Evolutionary conservation across 495 filamentous ascomycete genomes (phyloP), one percentile per base, ranked within the genome.

Genomic region (Acidomyces sp.): DNA sequence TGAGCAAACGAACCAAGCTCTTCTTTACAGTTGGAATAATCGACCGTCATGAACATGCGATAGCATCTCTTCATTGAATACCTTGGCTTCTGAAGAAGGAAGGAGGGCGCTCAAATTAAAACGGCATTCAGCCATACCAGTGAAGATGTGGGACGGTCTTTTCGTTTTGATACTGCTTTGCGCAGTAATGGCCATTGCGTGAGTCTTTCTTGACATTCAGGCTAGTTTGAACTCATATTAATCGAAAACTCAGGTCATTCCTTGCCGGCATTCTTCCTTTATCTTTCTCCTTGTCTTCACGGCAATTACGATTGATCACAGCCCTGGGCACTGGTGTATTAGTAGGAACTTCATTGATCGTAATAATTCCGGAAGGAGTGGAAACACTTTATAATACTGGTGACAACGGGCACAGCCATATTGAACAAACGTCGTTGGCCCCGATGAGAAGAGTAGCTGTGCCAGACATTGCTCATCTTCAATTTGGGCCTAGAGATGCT

Each of bases 321-420:
- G 84, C 85, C 16, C 75, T 97, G 56, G 90, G 90, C 22, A 85
- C 94, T 65, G 90, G 90, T 28, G 79, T 97, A 12, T 67, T 97
- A 6, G 86, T 97, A 16, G 90, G 90, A 25, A 96, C 88, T 24
- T 85, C 85, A 6, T 71, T 97, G 49, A 86, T 96, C 41, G 85
- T 97, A 2, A 97, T 97, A 56, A 93, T 97, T 54, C 90, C 90
- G 0, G 90, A 97, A 59, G 90, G 90, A 12, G 76, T 96, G 34
- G 90, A 95, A 54, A 90, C 90, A 5, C 65, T 95, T 34, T 86
- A 93, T 55, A 76, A 72, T 49, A 68, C 78, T 7, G 69, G 61
- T 31, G 52, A 59, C 24, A 37, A 58, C 10, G 41, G 56, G 13
- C 68, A 71, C 44, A 45, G 62, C 29, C 69, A 69, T 45, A 31